Conservation (phyloP, 148 eudicot species). For the Mesembryanthemum crystallinum region DNA sequence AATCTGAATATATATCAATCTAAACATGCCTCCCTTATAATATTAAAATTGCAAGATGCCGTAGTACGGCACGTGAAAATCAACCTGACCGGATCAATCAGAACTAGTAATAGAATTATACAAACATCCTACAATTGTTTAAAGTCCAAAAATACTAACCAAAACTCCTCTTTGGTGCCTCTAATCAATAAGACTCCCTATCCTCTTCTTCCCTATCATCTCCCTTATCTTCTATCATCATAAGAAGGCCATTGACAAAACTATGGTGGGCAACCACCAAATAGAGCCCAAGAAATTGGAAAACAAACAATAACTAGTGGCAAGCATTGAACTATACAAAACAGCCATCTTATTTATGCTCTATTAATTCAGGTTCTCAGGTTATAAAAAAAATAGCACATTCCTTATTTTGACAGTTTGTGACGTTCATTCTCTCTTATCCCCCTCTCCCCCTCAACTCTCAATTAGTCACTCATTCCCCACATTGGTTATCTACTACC, state of each 20-base stretch:
- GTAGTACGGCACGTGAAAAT: background rate
- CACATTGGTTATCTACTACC: background rate
- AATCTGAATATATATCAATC: background rate
- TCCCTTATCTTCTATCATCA: background rate
- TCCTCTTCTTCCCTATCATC: background rate
- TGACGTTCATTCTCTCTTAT: background rate
- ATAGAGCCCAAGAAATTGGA: background rate
- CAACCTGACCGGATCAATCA: background rate
- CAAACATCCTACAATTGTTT: slow-evolving; percentile 2
- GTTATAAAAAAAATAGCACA: background rate
- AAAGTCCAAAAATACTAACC: slow-evolving; percentile 1
- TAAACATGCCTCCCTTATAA: background rate
- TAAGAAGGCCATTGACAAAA: background rate
- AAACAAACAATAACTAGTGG: background rate
- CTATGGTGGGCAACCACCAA: too few species aligned
- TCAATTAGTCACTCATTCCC: background rate
- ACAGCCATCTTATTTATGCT: background rate
- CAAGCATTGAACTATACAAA: slow-evolving; percentile 1
- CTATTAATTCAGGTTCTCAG: background rate
- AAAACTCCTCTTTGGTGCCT: background rate
- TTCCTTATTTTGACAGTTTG: background rate
- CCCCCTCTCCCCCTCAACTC: background rate
- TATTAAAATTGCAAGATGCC: background rate
- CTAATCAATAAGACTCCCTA: background rate
- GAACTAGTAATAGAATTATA: background rate